phyloP scores from a whole-genome alignment of 768 basidiomycete genomes.

The Polyporus arcularius region DNA sequence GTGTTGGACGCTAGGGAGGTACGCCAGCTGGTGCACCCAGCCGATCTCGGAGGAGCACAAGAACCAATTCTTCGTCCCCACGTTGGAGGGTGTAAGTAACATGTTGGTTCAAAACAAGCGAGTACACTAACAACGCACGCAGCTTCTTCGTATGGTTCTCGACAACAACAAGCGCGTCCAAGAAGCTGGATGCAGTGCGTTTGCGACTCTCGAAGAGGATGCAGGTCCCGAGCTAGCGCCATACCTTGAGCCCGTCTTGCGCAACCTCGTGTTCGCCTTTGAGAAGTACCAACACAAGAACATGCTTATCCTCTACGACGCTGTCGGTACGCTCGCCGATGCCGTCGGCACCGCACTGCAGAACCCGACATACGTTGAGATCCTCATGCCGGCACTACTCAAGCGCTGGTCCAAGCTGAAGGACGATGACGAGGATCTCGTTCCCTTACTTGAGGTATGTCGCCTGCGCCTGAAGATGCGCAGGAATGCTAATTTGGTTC shows the following conservation, averaged over 20 bases:
- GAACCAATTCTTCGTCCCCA: slow-evolving; percentile 89
- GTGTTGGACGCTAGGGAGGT: slow-evolving; percentile 99
- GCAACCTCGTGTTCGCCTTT: slow-evolving; percentile 94
- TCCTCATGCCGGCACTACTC: slow-evolving; percentile 94
- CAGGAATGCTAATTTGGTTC: not conserved
- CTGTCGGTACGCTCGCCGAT: slow-evolving; percentile 97
- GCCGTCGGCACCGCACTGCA: slow-evolving; percentile 89
- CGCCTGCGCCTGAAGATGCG: not conserved
- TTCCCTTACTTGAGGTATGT: slow-evolving; percentile 91
- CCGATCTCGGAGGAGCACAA: slow-evolving; percentile 84
- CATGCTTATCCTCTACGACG: slow-evolving; percentile 96
- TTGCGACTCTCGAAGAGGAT: slow-evolving; percentile 98
- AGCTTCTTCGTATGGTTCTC: slow-evolving; percentile 96
- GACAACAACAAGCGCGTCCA: slow-evolving; percentile 99
- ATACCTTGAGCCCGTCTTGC: slow-evolving; percentile 91
- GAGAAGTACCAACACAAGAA: slow-evolving; percentile 99
- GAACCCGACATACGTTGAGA: slow-evolving; percentile 86
- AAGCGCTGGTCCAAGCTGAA: slow-evolving; percentile 87
- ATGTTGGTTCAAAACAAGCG: slow-evolving; percentile 14
- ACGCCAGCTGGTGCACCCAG: slow-evolving; percentile 97
- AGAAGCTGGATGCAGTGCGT: slow-evolving; percentile 98
- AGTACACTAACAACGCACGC: slow-evolving; percentile 5
- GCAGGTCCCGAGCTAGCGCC: slow-evolving; percentile 88
- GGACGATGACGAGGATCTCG: slow-evolving; percentile 90
- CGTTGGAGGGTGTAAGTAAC: slow-evolving; percentile 89